Evolutionary conservation across 805 yeast genomes (phyloP).

Genomic region (Candida takata): DNA sequence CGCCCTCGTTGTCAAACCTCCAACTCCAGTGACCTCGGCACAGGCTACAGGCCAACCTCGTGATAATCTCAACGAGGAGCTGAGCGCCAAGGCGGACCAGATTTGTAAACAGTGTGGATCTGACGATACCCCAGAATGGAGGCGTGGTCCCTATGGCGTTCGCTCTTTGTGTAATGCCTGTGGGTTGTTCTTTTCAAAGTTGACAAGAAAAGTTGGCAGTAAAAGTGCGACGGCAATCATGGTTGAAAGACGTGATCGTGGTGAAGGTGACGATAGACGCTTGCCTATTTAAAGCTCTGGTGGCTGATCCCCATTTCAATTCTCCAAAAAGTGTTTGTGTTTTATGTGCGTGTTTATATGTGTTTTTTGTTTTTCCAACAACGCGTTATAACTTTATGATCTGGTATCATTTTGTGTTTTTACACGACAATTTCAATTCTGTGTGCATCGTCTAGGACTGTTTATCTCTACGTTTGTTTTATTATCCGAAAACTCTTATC

Average conservation of each 20-base stretch:
- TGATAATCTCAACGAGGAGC: constrained; percentile 14
- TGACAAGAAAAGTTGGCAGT: constrained; percentile 42
- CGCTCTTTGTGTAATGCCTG: constrained; percentile 89
- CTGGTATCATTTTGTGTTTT: too few species aligned
- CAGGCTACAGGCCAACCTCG: background rate
- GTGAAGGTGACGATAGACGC: constrained; percentile 24
- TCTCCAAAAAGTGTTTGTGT: constrained; percentile 1
- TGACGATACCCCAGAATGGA: constrained; percentile 84
- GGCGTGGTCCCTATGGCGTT: constrained; percentile 81
- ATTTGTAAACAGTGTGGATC: constrained; percentile 67
- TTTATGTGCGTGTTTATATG: too few species aligned
- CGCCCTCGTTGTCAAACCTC: constrained; percentile 17
- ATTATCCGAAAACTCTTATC: too few species aligned
- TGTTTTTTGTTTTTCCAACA: too few species aligned
- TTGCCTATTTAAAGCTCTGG: constrained; percentile 18
- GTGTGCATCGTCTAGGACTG: too few species aligned
- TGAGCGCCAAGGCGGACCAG: constrained; percentile 10
- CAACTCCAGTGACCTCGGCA: constrained; percentile 10
- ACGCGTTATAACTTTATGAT: too few species aligned
- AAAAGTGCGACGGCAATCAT: constrained; percentile 23
- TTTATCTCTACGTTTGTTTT: too few species aligned
- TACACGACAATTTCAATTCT: too few species aligned
- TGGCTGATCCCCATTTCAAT: background rate
- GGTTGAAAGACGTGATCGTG: constrained; percentile 19
- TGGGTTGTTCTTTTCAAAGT: constrained; percentile 67